A percentile compares a stretch with the other conserved stretches of the same genome.
Conservation (phyloP, 192 early-diverging fungal species). For the Podila verticillata region DNA sequence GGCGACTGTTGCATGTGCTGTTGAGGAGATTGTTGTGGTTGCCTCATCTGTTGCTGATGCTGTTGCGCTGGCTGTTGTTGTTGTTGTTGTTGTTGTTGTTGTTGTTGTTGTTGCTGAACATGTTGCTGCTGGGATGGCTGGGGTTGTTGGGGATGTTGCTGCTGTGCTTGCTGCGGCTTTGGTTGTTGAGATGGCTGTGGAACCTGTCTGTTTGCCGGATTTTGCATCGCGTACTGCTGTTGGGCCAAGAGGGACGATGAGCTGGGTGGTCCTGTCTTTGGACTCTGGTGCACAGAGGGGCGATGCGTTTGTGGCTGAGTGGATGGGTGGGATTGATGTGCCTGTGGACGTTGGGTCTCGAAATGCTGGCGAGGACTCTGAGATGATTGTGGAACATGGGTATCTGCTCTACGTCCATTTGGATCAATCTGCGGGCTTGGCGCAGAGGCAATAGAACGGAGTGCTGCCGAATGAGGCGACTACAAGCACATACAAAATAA, state of each 20-base stretch:
- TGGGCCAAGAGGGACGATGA: neutral
- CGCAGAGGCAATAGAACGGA: neutral
- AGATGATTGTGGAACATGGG: neutral
- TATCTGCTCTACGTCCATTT: neutral
- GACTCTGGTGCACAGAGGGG: neutral
- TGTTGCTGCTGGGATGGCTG: slow-evolving; percentile 7
- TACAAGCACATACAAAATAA: neutral
- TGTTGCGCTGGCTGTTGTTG: slow-evolving; percentile 5
- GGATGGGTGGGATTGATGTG: neutral
- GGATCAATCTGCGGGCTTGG: neutral
- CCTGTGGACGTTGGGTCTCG: neutral
- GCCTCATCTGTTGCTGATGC: neutral
- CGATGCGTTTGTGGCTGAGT: neutral
- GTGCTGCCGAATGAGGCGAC: neutral
- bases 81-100: neutral
- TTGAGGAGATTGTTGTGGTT: slow-evolving; percentile 5
- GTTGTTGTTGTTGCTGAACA: slow-evolving; percentile 7
- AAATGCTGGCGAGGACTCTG: neutral
- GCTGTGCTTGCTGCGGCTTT: neutral
- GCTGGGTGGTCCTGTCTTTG: neutral
- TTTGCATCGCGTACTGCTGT: neutral
- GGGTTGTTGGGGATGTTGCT: slow-evolving; percentile 8
- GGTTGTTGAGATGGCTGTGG: neutral
- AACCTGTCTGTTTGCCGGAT: neutral
- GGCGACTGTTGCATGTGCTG: neutral